Conservation (phyloP, 331 rosid genomes). For the Prunus yedoensis region DNA sequence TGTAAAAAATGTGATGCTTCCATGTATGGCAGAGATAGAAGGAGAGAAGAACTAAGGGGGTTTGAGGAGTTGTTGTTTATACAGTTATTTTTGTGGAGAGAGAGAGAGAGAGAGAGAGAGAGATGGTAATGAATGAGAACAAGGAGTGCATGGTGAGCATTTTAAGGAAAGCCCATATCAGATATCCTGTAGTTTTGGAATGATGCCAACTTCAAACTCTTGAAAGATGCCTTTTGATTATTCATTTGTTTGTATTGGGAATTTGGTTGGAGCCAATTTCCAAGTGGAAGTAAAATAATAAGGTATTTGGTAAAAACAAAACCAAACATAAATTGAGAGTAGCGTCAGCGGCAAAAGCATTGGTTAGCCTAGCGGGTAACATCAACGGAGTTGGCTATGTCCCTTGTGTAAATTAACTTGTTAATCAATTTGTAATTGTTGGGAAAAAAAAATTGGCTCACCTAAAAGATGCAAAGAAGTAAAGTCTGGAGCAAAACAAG, state of each 20-base stretch:
- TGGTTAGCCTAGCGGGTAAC: background rate
- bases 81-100: no score
- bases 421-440: background rate
- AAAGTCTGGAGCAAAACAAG: no score
- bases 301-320: background rate
- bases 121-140: slow-evolving; percentile 4
- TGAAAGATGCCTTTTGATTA: slow-evolving; percentile 24
- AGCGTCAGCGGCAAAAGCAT: background rate
- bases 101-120: no score
- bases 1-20: slow-evolving; percentile 37
- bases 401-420: background rate
- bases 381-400: background rate
- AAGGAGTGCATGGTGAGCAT: slow-evolving; percentile 43
- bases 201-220: background rate
- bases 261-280: background rate
- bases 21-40: background rate
- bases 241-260: slow-evolving; percentile 17
- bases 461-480: no score
- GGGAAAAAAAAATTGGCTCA: no score
- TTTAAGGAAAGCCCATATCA: slow-evolving; percentile 23
- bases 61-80: no score
- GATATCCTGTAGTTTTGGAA: slow-evolving; percentile 32
- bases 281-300: background rate
- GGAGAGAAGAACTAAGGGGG: background rate
- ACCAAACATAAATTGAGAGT: background rate